Conservation (phyloP, 129 eudicot species). For the Helianthus tuberosus region DNA sequence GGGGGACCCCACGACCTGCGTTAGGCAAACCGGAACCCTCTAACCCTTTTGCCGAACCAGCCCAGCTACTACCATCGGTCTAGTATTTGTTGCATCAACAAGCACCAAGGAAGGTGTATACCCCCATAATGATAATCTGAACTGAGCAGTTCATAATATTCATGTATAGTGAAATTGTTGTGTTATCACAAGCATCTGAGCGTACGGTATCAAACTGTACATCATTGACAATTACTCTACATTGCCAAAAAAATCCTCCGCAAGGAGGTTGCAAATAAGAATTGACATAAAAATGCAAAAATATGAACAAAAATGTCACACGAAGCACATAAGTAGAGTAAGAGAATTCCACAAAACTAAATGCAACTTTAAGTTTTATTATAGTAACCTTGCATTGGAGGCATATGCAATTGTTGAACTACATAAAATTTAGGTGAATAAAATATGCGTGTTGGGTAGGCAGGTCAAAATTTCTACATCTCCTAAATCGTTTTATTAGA, state of each 20-base stretch:
- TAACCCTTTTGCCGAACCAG: no score
- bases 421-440: no score
- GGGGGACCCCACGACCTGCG: no score
- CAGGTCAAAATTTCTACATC: no score
- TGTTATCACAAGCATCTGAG: constrained; percentile 17
- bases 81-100: no score
- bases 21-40: no score
- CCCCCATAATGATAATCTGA: constrained; percentile 43
- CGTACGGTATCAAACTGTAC: constrained; percentile 33
- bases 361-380: no score
- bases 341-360: constrained; percentile 53
- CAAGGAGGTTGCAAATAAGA: constrained; percentile 25
- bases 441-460: no score
- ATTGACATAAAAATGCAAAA: neutral
- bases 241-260: constrained; percentile 26
- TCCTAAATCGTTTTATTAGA: no score
- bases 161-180: constrained; percentile 34
- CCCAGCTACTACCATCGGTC: no score
- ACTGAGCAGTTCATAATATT: constrained; percentile 26
- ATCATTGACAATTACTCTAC: constrained; percentile 38
- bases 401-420: no score
- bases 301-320: constrained; percentile 34
- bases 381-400: no score
- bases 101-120: constrained; percentile 75
- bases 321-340: constrained; percentile 78